Base-by-base conservation (phyloP, 2,329 filamentous ascomycete genomes). In the Colletotrichum sublineola region DNA sequence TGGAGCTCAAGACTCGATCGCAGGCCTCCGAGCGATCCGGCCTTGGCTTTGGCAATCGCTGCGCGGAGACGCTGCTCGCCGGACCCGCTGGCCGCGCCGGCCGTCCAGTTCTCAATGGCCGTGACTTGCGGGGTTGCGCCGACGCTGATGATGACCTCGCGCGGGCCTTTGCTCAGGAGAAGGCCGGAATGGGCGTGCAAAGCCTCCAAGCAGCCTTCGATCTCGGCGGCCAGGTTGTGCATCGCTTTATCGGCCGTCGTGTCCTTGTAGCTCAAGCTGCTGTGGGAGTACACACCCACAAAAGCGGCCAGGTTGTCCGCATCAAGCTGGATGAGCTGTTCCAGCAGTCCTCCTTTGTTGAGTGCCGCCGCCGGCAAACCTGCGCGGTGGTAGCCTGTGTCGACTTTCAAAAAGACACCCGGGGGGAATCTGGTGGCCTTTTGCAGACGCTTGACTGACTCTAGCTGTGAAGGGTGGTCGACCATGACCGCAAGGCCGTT, bases 331-430 rank as follows among this genome's bases (percentile, higher is more conserved):
- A 84, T 77, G 0, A 83, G 79, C 3, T 57, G 60, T 3, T 79
- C 73, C 1, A 89, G 79, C 0, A 89, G 76, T 0, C 79, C 74
- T 20, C 76, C 74, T 24, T 81, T 79, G 31, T 81, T 79, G 38
- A 89, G 79, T 0, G 79, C 78, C 0, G 79, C 74, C 0, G 87
- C 84, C 0, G 82, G 80, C 0, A 92, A 77, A 0, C 91, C 91
- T 0, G 91, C 90, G 3, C 91, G 87, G 73, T 90, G 87, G 76
- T 91, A 90, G 0, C 90, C 90, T 0, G 89, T 89, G 73, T 92
- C 91, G 0, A 92, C 85, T 71, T 92, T 92, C 50, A 92, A 76
- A 56, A 87, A 91, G 2, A 90, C 80, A 0, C 83, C 77, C 65
- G 63, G 82, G 77, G 60, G 79, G 74, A 63, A 81, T 3, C 75